phyloP scores from a whole-genome alignment of 257 asterid genomes.

The Solanum medicagineum region DNA sequence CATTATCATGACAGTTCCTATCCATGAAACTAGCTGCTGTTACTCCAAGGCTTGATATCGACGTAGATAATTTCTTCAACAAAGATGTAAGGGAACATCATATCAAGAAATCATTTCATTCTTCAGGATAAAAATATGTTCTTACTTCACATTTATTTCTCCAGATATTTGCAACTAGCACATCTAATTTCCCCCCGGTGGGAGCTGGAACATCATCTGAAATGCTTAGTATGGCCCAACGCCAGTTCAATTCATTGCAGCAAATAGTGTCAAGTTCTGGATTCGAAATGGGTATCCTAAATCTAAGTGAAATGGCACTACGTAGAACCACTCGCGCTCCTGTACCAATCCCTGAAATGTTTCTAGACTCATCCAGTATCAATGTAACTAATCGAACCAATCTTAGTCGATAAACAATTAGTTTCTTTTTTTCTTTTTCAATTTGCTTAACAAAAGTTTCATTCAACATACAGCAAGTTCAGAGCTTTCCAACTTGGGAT shows the following conservation, averaged over 20 bases:
- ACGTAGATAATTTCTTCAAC: constrained; percentile 30
- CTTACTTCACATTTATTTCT: background rate
- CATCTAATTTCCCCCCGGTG: constrained; percentile 19
- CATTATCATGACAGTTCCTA: constrained; percentile 45
- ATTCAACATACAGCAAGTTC: constrained; percentile 36
- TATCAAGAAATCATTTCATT: background rate
- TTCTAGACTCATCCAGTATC: constrained; percentile 35
- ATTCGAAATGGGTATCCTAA: constrained; percentile 24
- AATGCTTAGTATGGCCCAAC: constrained; percentile 21
- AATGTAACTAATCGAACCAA: constrained; percentile 21
- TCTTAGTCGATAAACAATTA: background rate
- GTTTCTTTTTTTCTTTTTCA: background rate
- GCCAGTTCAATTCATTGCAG: constrained; percentile 29
- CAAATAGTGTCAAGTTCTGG: constrained; percentile 27
- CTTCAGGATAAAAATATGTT: background rate
- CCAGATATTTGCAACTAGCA: constrained; percentile 38
- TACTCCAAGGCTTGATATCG: constrained; percentile 52
- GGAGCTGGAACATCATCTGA: constrained; percentile 25
- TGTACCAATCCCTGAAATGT: constrained; percentile 31
- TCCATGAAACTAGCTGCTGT: constrained; percentile 86
- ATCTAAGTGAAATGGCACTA: constrained; percentile 31
- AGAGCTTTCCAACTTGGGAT: constrained; percentile 48
- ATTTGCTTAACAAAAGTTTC: background rate
- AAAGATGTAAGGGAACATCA: constrained; percentile 47
- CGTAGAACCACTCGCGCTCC: constrained; percentile 55